Evolutionary conservation across 352 stramenopile genomes (phyloP), one percentile per base, ranked within the genome.

Genomic region (Chrysophaeum taylorii): DNA sequence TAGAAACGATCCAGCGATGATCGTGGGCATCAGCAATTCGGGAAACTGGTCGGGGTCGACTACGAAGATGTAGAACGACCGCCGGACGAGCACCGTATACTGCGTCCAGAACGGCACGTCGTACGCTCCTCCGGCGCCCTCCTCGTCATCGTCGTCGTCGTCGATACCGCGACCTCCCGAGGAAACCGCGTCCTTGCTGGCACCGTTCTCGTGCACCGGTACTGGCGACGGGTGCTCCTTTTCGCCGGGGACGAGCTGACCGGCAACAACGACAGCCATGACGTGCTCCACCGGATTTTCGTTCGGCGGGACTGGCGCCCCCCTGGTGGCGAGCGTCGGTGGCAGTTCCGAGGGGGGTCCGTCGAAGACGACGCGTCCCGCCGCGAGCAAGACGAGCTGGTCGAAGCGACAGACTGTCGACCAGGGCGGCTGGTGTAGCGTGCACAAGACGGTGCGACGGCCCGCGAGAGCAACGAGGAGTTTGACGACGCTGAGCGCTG

Each of bases 391-490:
- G 0, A 89, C 52, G 0, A 88, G 42, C 7, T 76, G 70, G 69
- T 90, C 84, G 66, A 90, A 90, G 21, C 87, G 69, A 69, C 82
- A 73, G 29, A 92, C 88, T 68, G 91, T 86, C 39, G 77, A 78
- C 35, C 48, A 86, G 50, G 76, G 84, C 0, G 86, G 86, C 73
- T 84, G 79, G 63, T 84, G 79, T 60, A 84, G 77, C 29, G 79
- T 84, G 76, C 78, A 84, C 16, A 92, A 54, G 42, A 90, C 80
- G 0, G 84, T 89, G 48, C 85, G 82, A n/a, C n/a, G n/a, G 12
- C 83, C 84, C 0, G 82, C 87, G 21, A 78, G 74, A 2, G 15
- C 18, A 2, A 81, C 80, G 43, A 91, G 86, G 27, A 81, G 79
- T 43, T 80, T 81, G 48, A 91, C 76, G 23, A 85, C 79, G 33